phyloP scores from a whole-genome alignment of 2,329 filamentous ascomycete genomes.

The Ciborinia camelliae region DNA sequence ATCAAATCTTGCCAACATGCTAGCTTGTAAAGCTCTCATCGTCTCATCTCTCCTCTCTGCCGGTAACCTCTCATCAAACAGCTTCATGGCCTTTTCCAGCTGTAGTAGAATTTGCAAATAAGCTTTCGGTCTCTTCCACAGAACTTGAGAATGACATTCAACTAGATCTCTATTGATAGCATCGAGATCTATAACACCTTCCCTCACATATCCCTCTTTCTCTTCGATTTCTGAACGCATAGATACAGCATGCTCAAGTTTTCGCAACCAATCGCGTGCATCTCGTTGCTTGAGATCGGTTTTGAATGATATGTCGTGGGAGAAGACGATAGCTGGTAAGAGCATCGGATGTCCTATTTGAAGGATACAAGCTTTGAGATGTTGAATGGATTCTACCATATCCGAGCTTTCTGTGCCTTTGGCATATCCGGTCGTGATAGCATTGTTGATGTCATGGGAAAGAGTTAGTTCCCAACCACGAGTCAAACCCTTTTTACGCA shows the following conservation, averaged over 20 bases:
- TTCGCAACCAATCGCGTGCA: slow-evolving; percentile 59
- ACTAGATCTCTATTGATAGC: slow-evolving; percentile 59
- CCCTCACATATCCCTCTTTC: slow-evolving; percentile 52
- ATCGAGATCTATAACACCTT: slow-evolving; percentile 54
- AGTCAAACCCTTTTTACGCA: slow-evolving; percentile 60
- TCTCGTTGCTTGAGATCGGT: slow-evolving; percentile 61
- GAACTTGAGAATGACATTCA: slow-evolving; percentile 59
- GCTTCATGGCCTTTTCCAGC: slow-evolving; percentile 47
- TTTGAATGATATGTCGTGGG: slow-evolving; percentile 53
- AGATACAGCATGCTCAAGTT: slow-evolving; percentile 58
- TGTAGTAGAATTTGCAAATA: slow-evolving; percentile 53
- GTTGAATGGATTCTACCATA: slow-evolving; percentile 47
- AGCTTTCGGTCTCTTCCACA: slow-evolving; percentile 61
- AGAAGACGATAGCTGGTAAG: slow-evolving; percentile 56
- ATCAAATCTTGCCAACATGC: slow-evolving; percentile 52
- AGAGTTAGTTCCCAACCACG: slow-evolving; percentile 64
- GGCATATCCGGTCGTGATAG: slow-evolving; percentile 57
- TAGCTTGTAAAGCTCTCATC: slow-evolving; percentile 48
- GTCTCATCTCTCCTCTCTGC: slow-evolving; percentile 19
- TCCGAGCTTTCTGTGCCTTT: slow-evolving; percentile 59
- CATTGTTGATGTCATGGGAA: slow-evolving; percentile 52
- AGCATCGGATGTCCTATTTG: slow-evolving; percentile 57
- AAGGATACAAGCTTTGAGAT: slow-evolving; percentile 48
- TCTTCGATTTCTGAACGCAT: slow-evolving; percentile 43
- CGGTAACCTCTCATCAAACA: slow-evolving; percentile 22